Base-by-base conservation (phyloP, 2,329 filamentous ascomycete genomes). In the Alternaria triticina region DNA sequence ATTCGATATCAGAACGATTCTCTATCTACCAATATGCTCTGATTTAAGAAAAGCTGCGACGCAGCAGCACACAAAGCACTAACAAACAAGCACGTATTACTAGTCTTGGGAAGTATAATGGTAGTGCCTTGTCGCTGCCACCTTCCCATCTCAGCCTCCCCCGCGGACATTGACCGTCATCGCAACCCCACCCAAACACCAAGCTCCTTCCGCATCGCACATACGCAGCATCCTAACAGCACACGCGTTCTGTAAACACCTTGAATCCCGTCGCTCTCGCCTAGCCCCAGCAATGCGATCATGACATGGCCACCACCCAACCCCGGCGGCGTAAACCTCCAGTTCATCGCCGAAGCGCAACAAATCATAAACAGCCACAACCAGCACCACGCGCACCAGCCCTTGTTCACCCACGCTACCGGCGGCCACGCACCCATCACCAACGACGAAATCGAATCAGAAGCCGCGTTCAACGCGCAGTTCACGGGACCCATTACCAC, bases 131-230 rank as follows among this genome's bases (percentile, higher is more conserved):
- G 28, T 40, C 20, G 49, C 47, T 47, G 40, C 59, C 71, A 72
- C 71, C 69, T 73, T 72, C 69, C 70, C 54, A 60, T 65, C 59
- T 51, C 27, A 66, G 54, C 47, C 63, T 67, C 64, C 60, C 62
- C 69, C 67, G 69, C 70, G 69, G 70, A 66, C 64, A 66, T 61
- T 25, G 20, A 44, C 36, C 30, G 28, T 28, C 54, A 28, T 6
- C 51, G 44, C 45, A 51, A 57, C 62, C 55, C 55, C 64, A 64
- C 40, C 47, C 49, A 50, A 22, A 27, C 52, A 11, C 30, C 45
- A 56, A 45, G 49, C 20, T 36, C 20, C 27, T 13, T 17, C 17
- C 23, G 9, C 46, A 57, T 6, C 22, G 49, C 46, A 2, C 36
- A 40, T 40, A 40, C 36, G 1, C 36, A 40, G n/a, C 36, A 17